Conservation (phyloP, 257 asterid genomes). For the Vinca minor region DNA sequence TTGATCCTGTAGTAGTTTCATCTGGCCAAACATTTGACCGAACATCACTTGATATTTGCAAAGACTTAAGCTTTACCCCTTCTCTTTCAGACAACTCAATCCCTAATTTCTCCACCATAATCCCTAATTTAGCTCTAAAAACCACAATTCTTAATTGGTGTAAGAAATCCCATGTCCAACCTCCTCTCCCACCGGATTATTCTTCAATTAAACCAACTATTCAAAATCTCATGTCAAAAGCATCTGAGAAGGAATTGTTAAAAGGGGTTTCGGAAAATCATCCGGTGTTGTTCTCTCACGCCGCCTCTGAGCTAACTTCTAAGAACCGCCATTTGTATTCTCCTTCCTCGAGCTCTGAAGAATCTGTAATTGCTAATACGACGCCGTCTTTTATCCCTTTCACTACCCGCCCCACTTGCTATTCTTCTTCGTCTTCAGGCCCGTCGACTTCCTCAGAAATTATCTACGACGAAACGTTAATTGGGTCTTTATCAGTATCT, state of each 20-base stretch:
- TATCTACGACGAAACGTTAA: constrained; percentile 31
- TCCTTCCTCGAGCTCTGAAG: constrained; percentile 73
- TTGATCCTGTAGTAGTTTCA: constrained; percentile 71
- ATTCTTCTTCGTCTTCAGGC: constrained; percentile 62
- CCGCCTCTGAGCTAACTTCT: constrained; percentile 43
- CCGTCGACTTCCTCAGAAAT: constrained; percentile 67
- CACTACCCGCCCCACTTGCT: constrained; percentile 61
- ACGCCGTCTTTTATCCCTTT: constrained; percentile 57
- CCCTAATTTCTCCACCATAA: constrained; percentile 59
- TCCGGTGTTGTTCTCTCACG: constrained; percentile 34
- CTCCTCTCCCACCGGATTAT: constrained; percentile 45
- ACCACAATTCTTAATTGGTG: constrained; percentile 67
- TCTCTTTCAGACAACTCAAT: constrained; percentile 45
- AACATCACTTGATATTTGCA: constrained; percentile 44
- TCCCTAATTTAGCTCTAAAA: constrained; percentile 68
- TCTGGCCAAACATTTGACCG: constrained; percentile 91
- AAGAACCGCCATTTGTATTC: constrained; percentile 23
- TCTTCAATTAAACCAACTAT: constrained; percentile 37
- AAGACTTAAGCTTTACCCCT: constrained; percentile 45
- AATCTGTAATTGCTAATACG: constrained; percentile 70
- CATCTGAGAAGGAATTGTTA: constrained; percentile 45
- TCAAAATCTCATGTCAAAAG: constrained; percentile 25
- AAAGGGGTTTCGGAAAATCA: constrained; percentile 42
- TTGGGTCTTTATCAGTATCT: too few species aligned
- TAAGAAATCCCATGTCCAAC: constrained; percentile 34